Evolutionary conservation across 176 grass and related monocot species (phyloP), one percentile per base, ranked within the genome.

Genomic region (Oryza glumipatula): DNA sequence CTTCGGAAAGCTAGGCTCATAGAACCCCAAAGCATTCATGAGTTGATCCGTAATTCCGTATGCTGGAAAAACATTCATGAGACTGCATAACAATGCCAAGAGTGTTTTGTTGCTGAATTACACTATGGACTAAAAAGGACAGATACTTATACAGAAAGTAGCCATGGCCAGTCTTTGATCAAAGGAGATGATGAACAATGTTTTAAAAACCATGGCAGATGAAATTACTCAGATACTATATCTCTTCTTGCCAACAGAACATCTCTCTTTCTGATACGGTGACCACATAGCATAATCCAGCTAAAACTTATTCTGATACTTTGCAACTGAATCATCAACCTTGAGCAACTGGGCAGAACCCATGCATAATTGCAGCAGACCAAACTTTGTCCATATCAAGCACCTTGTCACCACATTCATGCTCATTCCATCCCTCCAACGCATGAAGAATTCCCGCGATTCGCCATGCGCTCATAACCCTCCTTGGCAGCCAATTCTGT

Each of bases 401-500:
- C 74, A 94, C 78, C 3, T 12, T 72, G n/a, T 92, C 86, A 47
- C 93, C 96, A 17, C 93, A 95, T 81, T 98, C 96, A 2, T 98
- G 76, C 35, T 80, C 85, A 19, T 45, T 64, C 93, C 82, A 94
- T 26, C 83, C 87, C 58, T 98, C 93, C 71, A 98, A 83, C 3
- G 91, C 91, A 72, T 98, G 93, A 24, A 95, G 78, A 56, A 98
- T 92, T 72, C 93, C 93, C 7, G 91, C 88, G 65, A 95, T 70
- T 14, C 91, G 91, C 88, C 89, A 94, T 58, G 96, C 93, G 67
- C 93, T 98, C 93, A 98, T 98, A 9, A 98, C 91, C 86, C 85
- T 93, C 84, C 96, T 95, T 4, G 93, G 96, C 41, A 98, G 51
- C 96, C 96, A 98, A 60, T 98, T 98, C 96, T 98, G 54, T 33